A percentile compares a stretch with the other conserved stretches of the same genome.
Evolutionary conservation across 2,329 filamentous ascomycete genomes (phyloP).

Genomic region (Venturia carpophila): DNA sequence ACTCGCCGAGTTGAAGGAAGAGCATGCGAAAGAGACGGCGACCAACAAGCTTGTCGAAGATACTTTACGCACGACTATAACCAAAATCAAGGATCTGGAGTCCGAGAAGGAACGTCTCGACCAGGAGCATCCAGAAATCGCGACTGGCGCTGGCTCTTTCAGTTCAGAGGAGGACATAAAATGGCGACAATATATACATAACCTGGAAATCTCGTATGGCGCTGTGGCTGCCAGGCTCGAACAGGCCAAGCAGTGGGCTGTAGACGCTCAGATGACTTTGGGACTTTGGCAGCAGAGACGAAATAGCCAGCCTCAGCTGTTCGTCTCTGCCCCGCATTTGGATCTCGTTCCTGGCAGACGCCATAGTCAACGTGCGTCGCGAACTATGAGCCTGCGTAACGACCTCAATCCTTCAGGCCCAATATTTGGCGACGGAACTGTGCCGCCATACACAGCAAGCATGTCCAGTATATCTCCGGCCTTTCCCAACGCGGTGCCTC

Average conservation of each 20-base stretch:
- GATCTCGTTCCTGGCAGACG: constrained; percentile 27
- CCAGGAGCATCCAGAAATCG: constrained; percentile 36
- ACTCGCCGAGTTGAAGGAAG: constrained; percentile 35
- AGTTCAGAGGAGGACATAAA: constrained; percentile 44
- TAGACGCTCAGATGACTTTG: constrained; percentile 36
- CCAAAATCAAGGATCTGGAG: constrained; percentile 65
- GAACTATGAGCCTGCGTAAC: constrained; percentile 34
- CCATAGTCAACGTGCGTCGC: constrained; percentile 35
- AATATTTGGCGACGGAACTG: constrained; percentile 35
- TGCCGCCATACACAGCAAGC: constrained; percentile 31
- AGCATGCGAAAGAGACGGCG: constrained; percentile 35
- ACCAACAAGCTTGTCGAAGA: constrained; percentile 59
- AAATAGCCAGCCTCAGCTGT: constrained; percentile 33
- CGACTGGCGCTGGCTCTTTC: constrained; percentile 33
- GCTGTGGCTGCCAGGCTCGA: constrained; percentile 30
- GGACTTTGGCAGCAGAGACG: constrained; percentile 32
- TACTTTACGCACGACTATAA: constrained; percentile 63
- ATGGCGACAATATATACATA: constrained; percentile 48
- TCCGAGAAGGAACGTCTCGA: constrained; percentile 53
- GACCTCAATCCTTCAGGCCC: constrained; percentile 25
- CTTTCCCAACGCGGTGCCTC: constrained; percentile 41
- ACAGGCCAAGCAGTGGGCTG: constrained; percentile 32
- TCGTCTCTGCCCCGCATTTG: constrained; percentile 26
- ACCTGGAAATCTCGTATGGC: constrained; percentile 44
- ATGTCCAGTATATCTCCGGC: constrained; percentile 43